Evolutionary conservation across 305 asterid genomes (phyloP), one percentile per base, ranked within the genome.

Genomic region (Rubia peregrina): DNA sequence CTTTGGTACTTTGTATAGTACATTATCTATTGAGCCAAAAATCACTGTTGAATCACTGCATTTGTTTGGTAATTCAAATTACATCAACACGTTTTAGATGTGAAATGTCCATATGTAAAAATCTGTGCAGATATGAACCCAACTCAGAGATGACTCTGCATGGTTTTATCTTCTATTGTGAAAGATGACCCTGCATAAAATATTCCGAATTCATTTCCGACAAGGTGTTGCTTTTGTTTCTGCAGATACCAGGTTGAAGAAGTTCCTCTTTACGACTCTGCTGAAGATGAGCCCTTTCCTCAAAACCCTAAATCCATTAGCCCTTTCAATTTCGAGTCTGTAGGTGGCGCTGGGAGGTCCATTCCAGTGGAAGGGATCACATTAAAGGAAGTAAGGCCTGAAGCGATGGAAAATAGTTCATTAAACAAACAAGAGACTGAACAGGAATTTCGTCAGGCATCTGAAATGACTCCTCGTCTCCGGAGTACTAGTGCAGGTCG

Each of bases 191-290:
- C 11, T 46, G 70, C 22, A 26, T 30, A 26, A 7, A 26, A 4
- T 17, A 24, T 46, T 68, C 19, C 6, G 30, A 17, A 17, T 68
- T 53, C n/a, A n/a, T 5, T n/a, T 21, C 41, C 43, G 40, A 56
- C 30, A 40, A 19, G 3, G 43, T 40, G 13, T 62, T 36, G 13
- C n/a, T 62, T 63, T 46, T 30, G 40, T 21, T 49, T 63, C 22
- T 63, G 51, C 96, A 90, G 98, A 76, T 93, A 91, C 82, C 70
- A 80, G 53, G 97, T 91, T 74, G 96, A 94, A 78, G 82, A 94
- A 70, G 76, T 94, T 81, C 97, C 96, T 22, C 85, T 94, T 62
- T 94, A 94, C 61, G 98, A 94, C 74, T 94, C 98, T 69, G 97
- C 90, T 73, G 98, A 94, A 81, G 98, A 91, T 80, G 96, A 88